phyloP scores from a whole-genome alignment of 2,329 filamentous ascomycete genomes.

The Penicillium brevicompactum region DNA sequence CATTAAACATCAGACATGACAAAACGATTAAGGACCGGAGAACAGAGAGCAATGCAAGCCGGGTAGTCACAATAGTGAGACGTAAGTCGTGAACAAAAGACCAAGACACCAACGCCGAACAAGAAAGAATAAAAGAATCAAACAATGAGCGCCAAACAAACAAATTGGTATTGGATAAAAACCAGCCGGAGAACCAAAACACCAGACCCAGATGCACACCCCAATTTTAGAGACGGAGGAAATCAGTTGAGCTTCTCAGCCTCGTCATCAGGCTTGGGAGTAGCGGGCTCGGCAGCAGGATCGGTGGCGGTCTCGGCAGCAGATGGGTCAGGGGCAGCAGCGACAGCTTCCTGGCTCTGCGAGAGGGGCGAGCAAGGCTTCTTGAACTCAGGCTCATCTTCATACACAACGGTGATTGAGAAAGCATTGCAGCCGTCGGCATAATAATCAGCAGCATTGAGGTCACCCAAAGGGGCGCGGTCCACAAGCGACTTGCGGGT shows the following conservation, averaged over 20 bases:
- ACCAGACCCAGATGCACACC: slow-evolving; percentile 19
- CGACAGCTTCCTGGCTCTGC: slow-evolving; percentile 1
- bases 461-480: slow-evolving; percentile 66
- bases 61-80: background rate
- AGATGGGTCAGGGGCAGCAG: slow-evolving; percentile 30
- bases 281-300: slow-evolving; percentile 21
- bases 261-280: slow-evolving; percentile 32
- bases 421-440: slow-evolving; percentile 65
- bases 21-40: slow-evolving; percentile 11
- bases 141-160: slow-evolving; percentile 5
- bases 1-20: slow-evolving; percentile 17
- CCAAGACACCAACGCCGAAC: slow-evolving; percentile 8
- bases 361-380: slow-evolving; percentile 13
- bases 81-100: slow-evolving; percentile 3
- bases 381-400: slow-evolving; percentile 49
- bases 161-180: slow-evolving; percentile 2
- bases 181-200: slow-evolving; percentile 10
- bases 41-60: slow-evolving; percentile 3
- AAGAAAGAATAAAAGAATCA: slow-evolving; percentile 1
- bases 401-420: slow-evolving; percentile 64
- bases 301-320: slow-evolving; percentile 19
- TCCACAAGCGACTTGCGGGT: slow-evolving; percentile 58
- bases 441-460: slow-evolving; percentile 69
- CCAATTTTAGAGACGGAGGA: background rate
- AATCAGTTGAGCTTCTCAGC: background rate